Percentiles rank a stretch among this genome's conserved stretches.
Evolutionary conservation across 2,329 filamentous ascomycete genomes (phyloP).

Genomic region (Aspergillus pseudoviridinutans): DNA sequence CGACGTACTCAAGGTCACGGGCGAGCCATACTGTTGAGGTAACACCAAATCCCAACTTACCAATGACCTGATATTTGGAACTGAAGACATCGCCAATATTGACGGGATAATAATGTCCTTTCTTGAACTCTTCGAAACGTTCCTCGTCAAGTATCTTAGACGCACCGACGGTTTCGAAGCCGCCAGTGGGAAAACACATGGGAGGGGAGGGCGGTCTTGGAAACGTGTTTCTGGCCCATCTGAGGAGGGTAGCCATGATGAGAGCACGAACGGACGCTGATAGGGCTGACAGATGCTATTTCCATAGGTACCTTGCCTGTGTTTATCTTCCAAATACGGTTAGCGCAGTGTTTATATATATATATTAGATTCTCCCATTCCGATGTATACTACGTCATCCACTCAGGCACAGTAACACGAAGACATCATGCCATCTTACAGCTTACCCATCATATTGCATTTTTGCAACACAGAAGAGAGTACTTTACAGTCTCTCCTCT

Average conservation of each 20-base stretch:
- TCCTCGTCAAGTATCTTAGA: constrained; percentile 23
- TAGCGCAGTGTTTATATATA: too few relatives aligned
- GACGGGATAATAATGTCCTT: constrained; percentile 28
- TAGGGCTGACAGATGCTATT: too few relatives aligned
- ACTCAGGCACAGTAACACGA: neutral
- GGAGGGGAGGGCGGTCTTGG: constrained; percentile 13
- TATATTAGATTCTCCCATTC: too few relatives aligned
- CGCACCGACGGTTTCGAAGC: constrained; percentile 15
- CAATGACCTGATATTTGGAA: constrained; percentile 25
- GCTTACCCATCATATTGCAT: too few relatives aligned
- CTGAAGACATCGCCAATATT: constrained; percentile 27
- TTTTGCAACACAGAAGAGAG: neutral
- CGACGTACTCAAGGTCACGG: constrained; percentile 23
- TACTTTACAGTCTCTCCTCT: neutral
- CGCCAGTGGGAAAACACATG: constrained; percentile 17
- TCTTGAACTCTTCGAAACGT: constrained; percentile 21
- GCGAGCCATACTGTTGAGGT: constrained; percentile 30
- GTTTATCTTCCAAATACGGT: too few relatives aligned
- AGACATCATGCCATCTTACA: neutral
- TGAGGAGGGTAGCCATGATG: constrained; percentile 16
- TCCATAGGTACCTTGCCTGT: too few relatives aligned
- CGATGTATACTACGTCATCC: neutral
- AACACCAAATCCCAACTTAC: constrained; percentile 28
- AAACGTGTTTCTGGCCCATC: constrained; percentile 16
- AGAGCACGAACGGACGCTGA: neutral